A percentile compares a stretch with the other conserved stretches of the same genome.
phyloP scores from a whole-genome alignment of 2,329 filamentous ascomycete species.

The Sclerotinia spermophila region DNA sequence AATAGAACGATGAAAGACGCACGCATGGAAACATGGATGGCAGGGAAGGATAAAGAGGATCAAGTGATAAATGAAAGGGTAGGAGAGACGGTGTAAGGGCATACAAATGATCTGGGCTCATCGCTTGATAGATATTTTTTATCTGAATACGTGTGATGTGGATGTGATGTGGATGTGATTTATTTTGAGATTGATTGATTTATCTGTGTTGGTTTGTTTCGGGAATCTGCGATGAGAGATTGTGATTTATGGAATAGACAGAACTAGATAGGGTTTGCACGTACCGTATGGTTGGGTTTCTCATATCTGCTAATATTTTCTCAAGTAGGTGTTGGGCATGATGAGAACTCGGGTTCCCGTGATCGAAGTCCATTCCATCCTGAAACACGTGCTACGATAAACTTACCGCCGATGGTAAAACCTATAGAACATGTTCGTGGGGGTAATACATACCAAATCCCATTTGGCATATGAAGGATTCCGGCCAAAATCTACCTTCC shows the following conservation, averaged over 20 bases:
- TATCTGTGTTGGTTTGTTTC: neutral
- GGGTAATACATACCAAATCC: neutral
- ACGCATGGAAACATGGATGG: neutral
- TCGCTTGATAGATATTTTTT: neutral
- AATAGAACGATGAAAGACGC: neutral
- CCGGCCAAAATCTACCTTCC: neutral
- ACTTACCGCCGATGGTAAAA: neutral
- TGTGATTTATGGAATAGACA: neutral
- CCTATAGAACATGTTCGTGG: neutral
- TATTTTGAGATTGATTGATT: neutral
- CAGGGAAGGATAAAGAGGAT: neutral
- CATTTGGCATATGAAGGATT: neutral
- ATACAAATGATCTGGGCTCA: neutral
- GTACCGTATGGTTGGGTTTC: too few species aligned
- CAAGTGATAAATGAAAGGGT: neutral
- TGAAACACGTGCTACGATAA: neutral
- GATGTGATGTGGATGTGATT: neutral
- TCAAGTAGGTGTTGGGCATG: neutral
- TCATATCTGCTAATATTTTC: neutral
- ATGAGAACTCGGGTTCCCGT: constrained; percentile 5
- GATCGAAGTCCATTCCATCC: neutral
- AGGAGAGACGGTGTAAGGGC: neutral
- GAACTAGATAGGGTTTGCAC: neutral
- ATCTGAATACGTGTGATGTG: neutral
- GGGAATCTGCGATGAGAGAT: constrained; percentile 5